phyloP scores from a whole-genome alignment of 1,139 yeast species.

The Geotrichum restrictum region DNA sequence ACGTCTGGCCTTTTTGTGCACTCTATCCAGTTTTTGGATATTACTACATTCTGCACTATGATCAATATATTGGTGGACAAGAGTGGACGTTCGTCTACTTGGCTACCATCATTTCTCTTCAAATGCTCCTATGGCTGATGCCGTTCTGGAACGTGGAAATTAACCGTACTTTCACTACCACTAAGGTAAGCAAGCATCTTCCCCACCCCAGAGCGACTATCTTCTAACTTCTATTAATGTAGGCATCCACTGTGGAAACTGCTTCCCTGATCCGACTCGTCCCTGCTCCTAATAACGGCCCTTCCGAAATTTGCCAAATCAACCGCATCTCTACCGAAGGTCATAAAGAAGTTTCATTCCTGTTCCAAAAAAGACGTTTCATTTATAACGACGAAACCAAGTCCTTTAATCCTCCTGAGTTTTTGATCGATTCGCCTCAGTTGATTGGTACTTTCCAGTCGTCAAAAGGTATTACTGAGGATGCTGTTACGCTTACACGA shows the following conservation, averaged over 20 bases:
- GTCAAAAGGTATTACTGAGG: constrained; percentile 55
- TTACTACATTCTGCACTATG: constrained; percentile 67
- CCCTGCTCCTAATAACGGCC: constrained; percentile 83
- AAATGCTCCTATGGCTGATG: constrained; percentile 75
- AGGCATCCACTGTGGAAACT: constrained; percentile 48
- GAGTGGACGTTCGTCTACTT: constrained; percentile 84
- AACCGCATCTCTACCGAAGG: constrained; percentile 56
- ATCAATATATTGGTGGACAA: constrained; percentile 70
- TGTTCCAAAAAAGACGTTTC: constrained; percentile 90
- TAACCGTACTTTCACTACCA: constrained; percentile 67
- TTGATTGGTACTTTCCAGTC: constrained; percentile 56
- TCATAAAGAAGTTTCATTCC: constrained; percentile 63
- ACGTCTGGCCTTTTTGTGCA: constrained; percentile 77
- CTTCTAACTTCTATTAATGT: constrained; percentile 1
- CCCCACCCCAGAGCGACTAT: not conserved
- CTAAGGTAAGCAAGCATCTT: constrained; percentile 32
- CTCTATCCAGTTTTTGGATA: constrained; percentile 73
- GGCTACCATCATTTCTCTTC: constrained; percentile 67
- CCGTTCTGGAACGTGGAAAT: constrained; percentile 92
- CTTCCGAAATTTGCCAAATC: constrained; percentile 72
- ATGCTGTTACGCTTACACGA: constrained; percentile 53
- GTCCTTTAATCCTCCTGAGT: constrained; percentile 76
- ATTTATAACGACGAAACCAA: constrained; percentile 55
- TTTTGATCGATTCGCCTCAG: constrained; percentile 56
- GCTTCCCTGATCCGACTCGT: constrained; percentile 71